Base-by-base conservation (phyloP, 2,329 filamentous ascomycete genomes). In the Clarireedia sp. region DNA sequence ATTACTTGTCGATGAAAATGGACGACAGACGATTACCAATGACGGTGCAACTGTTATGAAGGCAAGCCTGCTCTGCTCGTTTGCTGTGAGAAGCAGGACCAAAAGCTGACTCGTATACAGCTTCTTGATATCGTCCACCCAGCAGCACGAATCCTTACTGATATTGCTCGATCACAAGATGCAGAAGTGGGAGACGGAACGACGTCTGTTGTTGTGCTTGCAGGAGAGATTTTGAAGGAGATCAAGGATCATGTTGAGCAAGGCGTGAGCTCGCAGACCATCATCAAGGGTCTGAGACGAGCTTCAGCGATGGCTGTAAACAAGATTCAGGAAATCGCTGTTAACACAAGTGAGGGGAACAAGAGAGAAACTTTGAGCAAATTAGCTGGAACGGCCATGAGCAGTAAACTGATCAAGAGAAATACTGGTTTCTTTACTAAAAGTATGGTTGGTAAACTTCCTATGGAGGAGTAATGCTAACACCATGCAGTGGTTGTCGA, bases 21-120 rank as follows among this genome's bases (percentile, higher is more conserved):
- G 94, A 72, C 86, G 77, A 73, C 90, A 96, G 76, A 99, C 94
- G 54, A 97, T 99, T 71, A 99, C 94, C 66, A 99, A 99, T 75
- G 94, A 99, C 76, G 94, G 94, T 69, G 94, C 94, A 48, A 99
- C 94, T 50, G 94, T 97, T 59, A 99, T 99, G 94, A 97, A 96
- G 85, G 89, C 90, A 72, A 65, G 73, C 55, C 7, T 16, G 38
- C 26, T 16, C 40, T 41, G 12, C 23, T 8, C 12, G 5, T 16
- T 9, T 8, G 5, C 4, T 7, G 37, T 33, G n/a, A 26, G 7
- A 37, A 7, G 2, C 14, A 63, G 40, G 47, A 54, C 57, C 33
- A 58, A 21, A 51, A 46, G 49, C 55, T 61, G 48, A 62, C 43
- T 37, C 3, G 9, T 46, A 55, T 55, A 41, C 67, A 94, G 89